Base-by-base conservation (phyloP, 768 basidiomycete genomes). In the Brasilioporus rufonigricans region DNA sequence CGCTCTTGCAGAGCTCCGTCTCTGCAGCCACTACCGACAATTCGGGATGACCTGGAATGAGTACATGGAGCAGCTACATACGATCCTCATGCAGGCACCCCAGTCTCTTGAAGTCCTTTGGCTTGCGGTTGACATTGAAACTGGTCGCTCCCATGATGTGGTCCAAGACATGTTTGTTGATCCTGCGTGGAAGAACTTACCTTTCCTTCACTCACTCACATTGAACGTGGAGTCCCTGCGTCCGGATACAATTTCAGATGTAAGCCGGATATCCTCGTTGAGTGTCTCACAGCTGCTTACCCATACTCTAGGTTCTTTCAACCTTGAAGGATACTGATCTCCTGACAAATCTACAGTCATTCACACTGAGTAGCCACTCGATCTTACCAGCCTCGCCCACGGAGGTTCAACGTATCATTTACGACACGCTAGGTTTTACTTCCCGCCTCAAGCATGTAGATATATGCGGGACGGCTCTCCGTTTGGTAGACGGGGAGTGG, bases 191-290 rank as follows among this genome's bases (percentile, higher is more conserved):
- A 31, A 13, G 39, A 53, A 41, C 2, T 23, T 56, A 5, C 35
- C 48, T 27, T 23, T 35, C 12, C 50, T 63, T 45, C 48, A 44
- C 40, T 63, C 61, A 32, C 35, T 63, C n/a, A 45, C 33, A 14
- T 24, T 60, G 23, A 16, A 0, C 1, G n/a, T 33, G 16, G 2
- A 1, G 31, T 45, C 3, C 16, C 2, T 19, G 31, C 4, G 11
- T 45, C 12, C 14, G 0, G 12, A 11, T n/a, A 4, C 18, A n/a
- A 3, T n/a, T 10, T 10, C 12, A 12, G 31, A 18, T 21, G 44
- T 46, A 32, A 32, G 44, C 23, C 7, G n/a, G 29, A 10, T n/a
- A 12, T 9, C 19, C 4, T 21, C 11, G 16, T 31, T 12, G 44
- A 11, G 27, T 9, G 16, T 26, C n/a, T 23, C 31, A 16, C 8